These are phyloP conservation scores for Berberis thunbergii DNA, from an alignment of 164 flowering plant species.

Conservation along the genomic window DNA sequence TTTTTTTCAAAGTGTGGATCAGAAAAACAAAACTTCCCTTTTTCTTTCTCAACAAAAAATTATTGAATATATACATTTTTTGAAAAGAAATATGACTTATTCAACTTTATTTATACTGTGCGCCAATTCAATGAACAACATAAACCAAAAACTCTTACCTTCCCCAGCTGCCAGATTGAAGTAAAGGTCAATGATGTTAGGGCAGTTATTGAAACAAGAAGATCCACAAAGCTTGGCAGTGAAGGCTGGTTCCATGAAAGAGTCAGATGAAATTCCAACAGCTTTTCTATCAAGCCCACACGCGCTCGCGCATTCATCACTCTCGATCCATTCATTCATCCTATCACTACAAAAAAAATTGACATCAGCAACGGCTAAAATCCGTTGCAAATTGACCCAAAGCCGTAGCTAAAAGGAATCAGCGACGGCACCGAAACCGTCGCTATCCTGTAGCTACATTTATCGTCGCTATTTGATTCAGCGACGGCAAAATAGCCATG, in stretches of 20 bases:
- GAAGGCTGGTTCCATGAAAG: conserved; percentile 58
- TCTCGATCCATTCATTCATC: conserved; percentile 52
- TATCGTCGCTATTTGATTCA: too few relatives aligned
- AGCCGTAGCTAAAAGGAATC: too few relatives aligned
- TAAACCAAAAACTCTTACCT: conserved; percentile 26
- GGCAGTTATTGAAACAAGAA: conserved; percentile 52
- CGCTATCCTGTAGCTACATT: too few relatives aligned
- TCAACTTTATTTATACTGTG: background rate
- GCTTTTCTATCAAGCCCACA: conserved; percentile 67
- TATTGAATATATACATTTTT: too few relatives aligned
- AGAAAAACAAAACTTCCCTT: too few relatives aligned
- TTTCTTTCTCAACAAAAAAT: too few relatives aligned
- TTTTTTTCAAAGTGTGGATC: too few relatives aligned
- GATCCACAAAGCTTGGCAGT: conserved; percentile 61
- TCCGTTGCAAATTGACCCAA: too few relatives aligned
- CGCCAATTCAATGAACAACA: background rate
- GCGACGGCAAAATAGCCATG: too few relatives aligned
- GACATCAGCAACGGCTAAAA: too few relatives aligned
- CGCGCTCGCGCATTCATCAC: conserved; percentile 50
- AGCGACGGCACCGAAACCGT: too few relatives aligned
- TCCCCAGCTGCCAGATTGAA: conserved; percentile 84
- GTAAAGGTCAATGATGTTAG: conserved; percentile 77
- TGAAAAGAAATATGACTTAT: too few relatives aligned
- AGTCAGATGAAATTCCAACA: conserved; percentile 73
- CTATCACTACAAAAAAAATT: conserved; percentile 4